Percentiles rank a stretch among this genome's conserved stretches.
These are phyloP conservation scores for Colletotrichum australisinense DNA, from an alignment of 2,329 filamentous ascomycete species.

Conservation along the genomic window DNA sequence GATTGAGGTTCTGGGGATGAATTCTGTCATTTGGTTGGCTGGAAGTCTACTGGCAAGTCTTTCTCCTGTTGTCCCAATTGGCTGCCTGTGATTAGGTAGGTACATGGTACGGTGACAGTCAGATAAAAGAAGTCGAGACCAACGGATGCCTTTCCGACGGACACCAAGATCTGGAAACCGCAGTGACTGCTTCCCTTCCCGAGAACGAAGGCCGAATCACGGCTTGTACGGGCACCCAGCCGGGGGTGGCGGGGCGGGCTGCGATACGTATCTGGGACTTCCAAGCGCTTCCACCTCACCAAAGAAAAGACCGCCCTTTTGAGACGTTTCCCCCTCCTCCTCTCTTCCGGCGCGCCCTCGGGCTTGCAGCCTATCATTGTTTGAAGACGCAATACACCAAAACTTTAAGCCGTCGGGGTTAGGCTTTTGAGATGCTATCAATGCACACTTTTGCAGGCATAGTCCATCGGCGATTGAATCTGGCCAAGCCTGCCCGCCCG, in stretches of 20 bases:
- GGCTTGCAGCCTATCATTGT: conserved; percentile 1
- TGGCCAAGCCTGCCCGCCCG: conserved; percentile 12
- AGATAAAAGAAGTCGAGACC: background rate
- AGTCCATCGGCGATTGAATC: conserved; percentile 28
- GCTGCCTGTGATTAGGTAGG: background rate
- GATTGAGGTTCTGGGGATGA: background rate
- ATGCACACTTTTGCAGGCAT: conserved; percentile 5
- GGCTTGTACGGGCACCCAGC: background rate
- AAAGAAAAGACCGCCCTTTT: background rate
- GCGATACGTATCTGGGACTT: background rate
- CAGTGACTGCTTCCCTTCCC: background rate
- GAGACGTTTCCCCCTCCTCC: background rate
- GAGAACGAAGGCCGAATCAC: conserved; percentile 2
- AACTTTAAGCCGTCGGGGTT: conserved; percentile 32
- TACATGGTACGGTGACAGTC: background rate
- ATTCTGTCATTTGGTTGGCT: background rate
- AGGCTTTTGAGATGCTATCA: conserved; percentile 22
- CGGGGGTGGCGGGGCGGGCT: background rate
- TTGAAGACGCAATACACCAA: background rate
- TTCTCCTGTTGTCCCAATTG: background rate
- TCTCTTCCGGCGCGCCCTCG: background rate
- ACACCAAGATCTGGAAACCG: background rate
- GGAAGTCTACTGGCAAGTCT: background rate
- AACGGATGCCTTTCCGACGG: background rate
- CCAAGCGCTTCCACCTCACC: background rate